phyloP scores from a whole-genome alignment of 129 eudicot genomes.

The Lonicera japonica region DNA sequence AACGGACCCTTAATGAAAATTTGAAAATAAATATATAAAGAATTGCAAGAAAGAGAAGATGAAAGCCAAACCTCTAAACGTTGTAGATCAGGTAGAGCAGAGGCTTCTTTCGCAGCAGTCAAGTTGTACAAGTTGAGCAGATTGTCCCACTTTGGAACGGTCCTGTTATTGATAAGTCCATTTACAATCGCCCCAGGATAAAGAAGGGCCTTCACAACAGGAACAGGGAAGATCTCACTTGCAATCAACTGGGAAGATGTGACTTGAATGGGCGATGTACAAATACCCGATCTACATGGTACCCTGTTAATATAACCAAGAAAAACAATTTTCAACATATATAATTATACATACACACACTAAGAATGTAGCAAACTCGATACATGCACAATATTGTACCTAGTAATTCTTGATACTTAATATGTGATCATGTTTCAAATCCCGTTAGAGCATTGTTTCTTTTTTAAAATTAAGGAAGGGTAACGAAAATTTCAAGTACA shows the following conservation, averaged over 20 bases:
- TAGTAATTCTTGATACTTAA: no score
- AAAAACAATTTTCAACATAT: background rate
- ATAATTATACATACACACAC: no score
- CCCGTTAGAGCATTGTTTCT: no score
- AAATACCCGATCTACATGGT: constrained; percentile 87
- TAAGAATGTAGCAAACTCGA: no score
- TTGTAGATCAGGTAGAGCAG: constrained; percentile 67
- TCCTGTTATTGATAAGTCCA: constrained; percentile 48
- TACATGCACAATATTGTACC: no score
- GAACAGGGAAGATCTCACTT: constrained; percentile 74
- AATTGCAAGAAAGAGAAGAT: background rate
- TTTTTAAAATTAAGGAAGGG: no score
- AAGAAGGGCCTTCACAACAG: constrained; percentile 75
- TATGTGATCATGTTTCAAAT: no score
- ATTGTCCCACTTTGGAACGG: constrained; percentile 71
- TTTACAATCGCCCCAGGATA: constrained; percentile 81
- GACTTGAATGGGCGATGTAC: constrained; percentile 77
- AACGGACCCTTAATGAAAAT: no score
- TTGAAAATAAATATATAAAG: no score
- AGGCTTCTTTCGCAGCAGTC: constrained; percentile 67
- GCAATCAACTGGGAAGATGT: constrained; percentile 90
- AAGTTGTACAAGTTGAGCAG: constrained; percentile 62
- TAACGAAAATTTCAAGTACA: no score
- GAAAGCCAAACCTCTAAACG: constrained; percentile 76
- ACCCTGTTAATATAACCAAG: constrained; percentile 41